phyloP scores from a whole-genome alignment of 495 filamentous ascomycete species.

The Massariosphaeria phaeospora region DNA sequence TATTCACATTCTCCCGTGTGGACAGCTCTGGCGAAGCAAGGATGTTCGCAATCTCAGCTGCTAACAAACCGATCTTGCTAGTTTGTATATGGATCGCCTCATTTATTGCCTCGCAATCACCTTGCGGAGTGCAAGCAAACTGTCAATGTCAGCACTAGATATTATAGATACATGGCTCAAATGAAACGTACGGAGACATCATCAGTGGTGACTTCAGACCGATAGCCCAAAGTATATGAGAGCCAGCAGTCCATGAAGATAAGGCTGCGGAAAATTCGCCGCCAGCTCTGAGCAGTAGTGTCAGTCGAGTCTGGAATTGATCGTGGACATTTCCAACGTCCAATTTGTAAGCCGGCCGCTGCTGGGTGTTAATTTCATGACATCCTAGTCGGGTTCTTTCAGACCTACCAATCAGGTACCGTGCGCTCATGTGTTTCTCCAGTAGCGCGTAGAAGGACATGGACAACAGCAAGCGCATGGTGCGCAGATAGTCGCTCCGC shows the following conservation, averaged over 20 bases:
- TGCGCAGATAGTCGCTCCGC: constrained; percentile 24
- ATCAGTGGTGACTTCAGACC: constrained; percentile 12
- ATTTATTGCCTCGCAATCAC: constrained; percentile 11
- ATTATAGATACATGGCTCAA: no score
- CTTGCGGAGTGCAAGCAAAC: constrained; percentile 14
- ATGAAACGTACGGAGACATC: constrained; percentile 24
- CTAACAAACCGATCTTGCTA: constrained; percentile 28
- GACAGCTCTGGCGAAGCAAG: constrained; percentile 11
- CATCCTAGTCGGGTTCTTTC: not conserved
- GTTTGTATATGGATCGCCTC: constrained; percentile 25
- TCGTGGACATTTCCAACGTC: constrained; percentile 22
- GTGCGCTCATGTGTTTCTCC: constrained; percentile 33
- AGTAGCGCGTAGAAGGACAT: constrained; percentile 28
- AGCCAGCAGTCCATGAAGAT: constrained; percentile 34
- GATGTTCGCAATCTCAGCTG: constrained; percentile 30
- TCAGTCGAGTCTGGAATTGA: not conserved
- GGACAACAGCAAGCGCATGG: constrained; percentile 27
- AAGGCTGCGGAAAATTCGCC: constrained; percentile 26
- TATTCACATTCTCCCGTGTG: constrained; percentile 22
- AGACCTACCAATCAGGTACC: constrained; percentile 30
- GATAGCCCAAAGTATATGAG: constrained; percentile 30
- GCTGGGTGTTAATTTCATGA: not conserved
- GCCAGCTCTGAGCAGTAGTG: constrained; percentile 6
- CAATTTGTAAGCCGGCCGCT: constrained; percentile 31
- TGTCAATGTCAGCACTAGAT: constrained; percentile 4